Evolutionary conservation across 2,329 filamentous ascomycete species (phyloP).

Genomic region (Geosmithia putterillii): DNA sequence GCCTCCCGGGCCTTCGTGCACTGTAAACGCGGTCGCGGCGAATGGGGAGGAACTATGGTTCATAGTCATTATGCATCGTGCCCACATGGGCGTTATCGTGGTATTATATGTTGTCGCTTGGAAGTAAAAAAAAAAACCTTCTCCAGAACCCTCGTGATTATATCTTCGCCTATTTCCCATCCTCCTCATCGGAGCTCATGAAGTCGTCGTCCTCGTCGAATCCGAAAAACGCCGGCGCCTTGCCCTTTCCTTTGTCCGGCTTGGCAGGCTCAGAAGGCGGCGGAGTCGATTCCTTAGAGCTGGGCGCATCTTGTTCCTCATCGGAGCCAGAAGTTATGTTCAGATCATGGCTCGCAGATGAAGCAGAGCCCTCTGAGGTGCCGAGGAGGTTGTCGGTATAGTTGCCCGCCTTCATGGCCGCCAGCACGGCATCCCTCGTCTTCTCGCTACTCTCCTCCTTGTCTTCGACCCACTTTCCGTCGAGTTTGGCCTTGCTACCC

Average conservation of each 20-base stretch:
- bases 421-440: constrained; percentile 63
- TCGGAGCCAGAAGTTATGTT: constrained; percentile 17
- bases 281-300: constrained; percentile 36
- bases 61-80: background rate
- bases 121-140: background rate
- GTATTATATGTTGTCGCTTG: background rate
- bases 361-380: constrained; percentile 29
- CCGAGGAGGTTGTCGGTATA: constrained; percentile 48
- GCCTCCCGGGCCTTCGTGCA: background rate
- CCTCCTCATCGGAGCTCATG: constrained; percentile 56
- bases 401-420: constrained; percentile 53
- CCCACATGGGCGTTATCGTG: background rate
- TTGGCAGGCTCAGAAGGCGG: constrained; percentile 23
- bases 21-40: background rate
- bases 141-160: background rate
- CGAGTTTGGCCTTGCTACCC: constrained; percentile 58
- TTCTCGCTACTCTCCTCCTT: constrained; percentile 84
- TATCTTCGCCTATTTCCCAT: constrained; percentile 15
- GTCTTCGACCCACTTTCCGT: constrained; percentile 89
- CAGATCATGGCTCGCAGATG: constrained; percentile 5
- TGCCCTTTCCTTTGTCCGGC: constrained; percentile 24
- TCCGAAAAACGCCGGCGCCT: constrained; percentile 49
- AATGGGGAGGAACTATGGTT: background rate
- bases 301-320: constrained; percentile 21
- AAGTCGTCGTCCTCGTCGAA: constrained; percentile 74